Evolutionary conservation across 2,329 filamentous ascomycete genomes (phyloP).

Genomic region (Colletotrichum liaoningense): DNA sequence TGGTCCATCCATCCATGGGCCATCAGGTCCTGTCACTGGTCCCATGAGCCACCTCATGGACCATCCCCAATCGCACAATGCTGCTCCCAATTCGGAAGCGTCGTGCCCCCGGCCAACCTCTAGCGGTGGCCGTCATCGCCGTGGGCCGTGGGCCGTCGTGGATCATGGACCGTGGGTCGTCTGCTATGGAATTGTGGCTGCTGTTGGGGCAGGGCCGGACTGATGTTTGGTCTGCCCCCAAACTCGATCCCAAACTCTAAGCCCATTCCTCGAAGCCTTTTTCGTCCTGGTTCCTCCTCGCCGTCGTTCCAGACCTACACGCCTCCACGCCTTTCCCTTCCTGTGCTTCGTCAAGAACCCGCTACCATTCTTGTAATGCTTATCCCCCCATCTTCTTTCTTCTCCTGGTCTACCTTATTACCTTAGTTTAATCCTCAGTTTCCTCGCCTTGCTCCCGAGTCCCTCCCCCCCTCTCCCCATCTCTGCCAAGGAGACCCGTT

Average conservation of each 20-base stretch:
- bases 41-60: too few relatives aligned
- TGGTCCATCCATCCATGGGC: neutral
- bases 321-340: neutral
- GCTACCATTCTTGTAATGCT: neutral
- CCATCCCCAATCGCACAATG: neutral
- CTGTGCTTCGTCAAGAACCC: neutral
- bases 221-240: neutral
- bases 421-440: neutral
- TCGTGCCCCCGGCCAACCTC: neutral
- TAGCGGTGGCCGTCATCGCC: neutral
- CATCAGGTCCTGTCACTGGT: neutral
- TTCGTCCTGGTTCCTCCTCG: conserved; percentile 7
- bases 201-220: neutral
- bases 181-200: neutral
- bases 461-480: neutral
- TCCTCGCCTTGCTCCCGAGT: neutral
- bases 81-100: neutral
- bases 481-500: neutral
- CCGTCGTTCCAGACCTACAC: neutral
- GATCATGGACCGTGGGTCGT: neutral
- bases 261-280: conserved; percentile 2
- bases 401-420: neutral
- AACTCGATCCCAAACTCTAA: neutral
- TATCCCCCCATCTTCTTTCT: neutral
- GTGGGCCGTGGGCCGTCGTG: neutral